Evolutionary conservation across 176 grass and related monocot genomes (phyloP).

Genomic region (Carex parvula): DNA sequence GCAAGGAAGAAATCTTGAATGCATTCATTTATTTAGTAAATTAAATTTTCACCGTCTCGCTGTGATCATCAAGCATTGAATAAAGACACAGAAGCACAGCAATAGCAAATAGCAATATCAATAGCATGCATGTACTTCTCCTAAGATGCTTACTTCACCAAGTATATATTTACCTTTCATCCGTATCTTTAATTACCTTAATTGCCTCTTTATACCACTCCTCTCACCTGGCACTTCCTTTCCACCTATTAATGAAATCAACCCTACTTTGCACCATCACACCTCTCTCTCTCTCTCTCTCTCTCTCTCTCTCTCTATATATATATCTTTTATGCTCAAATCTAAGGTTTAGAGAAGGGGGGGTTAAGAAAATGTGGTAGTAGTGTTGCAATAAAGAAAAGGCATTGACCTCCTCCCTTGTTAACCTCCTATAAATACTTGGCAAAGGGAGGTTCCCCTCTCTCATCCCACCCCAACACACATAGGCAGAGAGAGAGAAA

Average conservation of each 20-base stretch:
- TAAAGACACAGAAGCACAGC: conserved; percentile 27
- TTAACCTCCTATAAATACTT: conserved; percentile 51
- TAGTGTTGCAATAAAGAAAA: conserved; percentile 53
- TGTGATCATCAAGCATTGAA: conserved; percentile 10
- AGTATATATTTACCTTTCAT: conserved; percentile 10
- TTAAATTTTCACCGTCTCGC: conserved; percentile 22
- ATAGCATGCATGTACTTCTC: conserved; percentile 19
- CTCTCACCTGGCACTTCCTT: conserved; percentile 52
- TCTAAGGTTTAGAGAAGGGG: conserved; percentile 19
- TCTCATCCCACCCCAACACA: background rate
- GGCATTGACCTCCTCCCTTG: conserved; percentile 35
- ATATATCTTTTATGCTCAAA: conserved; percentile 31
- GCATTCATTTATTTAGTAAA: conserved; percentile 14
- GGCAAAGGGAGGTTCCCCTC: conserved; percentile 21
- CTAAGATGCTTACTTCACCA: conserved; percentile 8
- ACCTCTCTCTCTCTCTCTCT: conserved; percentile 21
- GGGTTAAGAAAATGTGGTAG: background rate
- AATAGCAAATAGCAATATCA: too few relatives aligned
- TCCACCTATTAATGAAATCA: conserved; percentile 48
- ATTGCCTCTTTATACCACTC: conserved; percentile 20
- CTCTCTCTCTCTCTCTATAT: too few relatives aligned
- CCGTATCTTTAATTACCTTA: conserved; percentile 13
- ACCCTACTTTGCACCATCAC: conserved; percentile 24
- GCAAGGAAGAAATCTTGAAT: background rate
- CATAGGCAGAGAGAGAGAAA: background rate